These are phyloP conservation scores for Penicillium psychrofluorescens DNA, from an alignment of 495 filamentous ascomycete genomes.

Conservation along the genomic window DNA sequence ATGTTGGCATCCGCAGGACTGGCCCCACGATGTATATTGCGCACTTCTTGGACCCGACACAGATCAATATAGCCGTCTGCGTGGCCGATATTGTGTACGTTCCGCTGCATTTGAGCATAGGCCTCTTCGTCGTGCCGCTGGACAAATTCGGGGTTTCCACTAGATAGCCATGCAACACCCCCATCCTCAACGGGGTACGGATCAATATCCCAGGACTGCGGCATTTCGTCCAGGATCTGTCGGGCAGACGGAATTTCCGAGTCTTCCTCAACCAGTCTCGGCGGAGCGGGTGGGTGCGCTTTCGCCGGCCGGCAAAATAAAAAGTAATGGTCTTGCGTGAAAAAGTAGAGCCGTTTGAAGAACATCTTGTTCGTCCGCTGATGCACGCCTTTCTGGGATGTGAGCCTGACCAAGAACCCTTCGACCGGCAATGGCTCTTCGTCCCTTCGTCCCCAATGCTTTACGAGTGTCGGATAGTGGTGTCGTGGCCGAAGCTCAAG, in stretches of 20 bases:
- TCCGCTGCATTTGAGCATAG: conserved; percentile 53
- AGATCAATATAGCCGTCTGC: conserved; percentile 66
- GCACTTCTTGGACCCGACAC: conserved; percentile 48
- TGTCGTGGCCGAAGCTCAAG: conserved; percentile 65
- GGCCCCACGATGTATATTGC: conserved; percentile 44
- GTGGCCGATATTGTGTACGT: conserved; percentile 48
- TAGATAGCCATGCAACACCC: conserved; percentile 52
- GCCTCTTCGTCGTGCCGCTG: conserved; percentile 53
- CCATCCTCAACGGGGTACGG: conserved; percentile 53
- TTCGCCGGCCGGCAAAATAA: conserved; percentile 61
- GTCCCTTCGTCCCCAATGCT: conserved; percentile 28
- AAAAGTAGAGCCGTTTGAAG: conserved; percentile 65
- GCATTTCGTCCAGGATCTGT: conserved; percentile 50
- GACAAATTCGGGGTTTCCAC: conserved; percentile 32
- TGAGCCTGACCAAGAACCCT: conserved; percentile 65
- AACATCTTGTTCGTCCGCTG: conserved; percentile 58
- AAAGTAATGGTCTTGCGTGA: conserved; percentile 60
- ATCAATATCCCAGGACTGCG: conserved; percentile 56
- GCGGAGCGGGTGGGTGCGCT: conserved; percentile 59
- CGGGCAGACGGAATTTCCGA: conserved; percentile 47
- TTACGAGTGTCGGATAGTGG: conserved; percentile 57
- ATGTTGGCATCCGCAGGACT: conserved; percentile 44
- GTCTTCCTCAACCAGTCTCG: conserved; percentile 36
- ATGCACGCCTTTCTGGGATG: conserved; percentile 55
- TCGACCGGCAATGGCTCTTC: conserved; percentile 61